Conservation (phyloP, 306 rosid genomes). For the Rosa chinensis region DNA sequence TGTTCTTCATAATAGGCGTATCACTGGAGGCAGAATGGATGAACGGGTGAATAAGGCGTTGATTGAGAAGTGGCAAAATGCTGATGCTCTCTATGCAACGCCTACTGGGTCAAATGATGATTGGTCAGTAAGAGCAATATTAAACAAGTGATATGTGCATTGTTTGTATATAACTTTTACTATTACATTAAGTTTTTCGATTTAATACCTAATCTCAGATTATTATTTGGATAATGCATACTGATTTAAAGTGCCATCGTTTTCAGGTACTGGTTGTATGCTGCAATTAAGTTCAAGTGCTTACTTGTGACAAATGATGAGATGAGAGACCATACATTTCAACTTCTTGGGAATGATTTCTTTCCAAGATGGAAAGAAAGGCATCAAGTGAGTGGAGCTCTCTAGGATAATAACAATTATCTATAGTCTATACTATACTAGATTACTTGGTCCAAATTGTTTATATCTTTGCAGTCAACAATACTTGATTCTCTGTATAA, state of each 20-base stretch:
- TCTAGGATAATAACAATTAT: background rate
- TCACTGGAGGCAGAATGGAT: constrained; percentile 69
- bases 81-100: constrained; percentile 81
- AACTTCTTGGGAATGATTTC: constrained; percentile 91
- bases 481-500: constrained; percentile 1
- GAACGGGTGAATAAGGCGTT: constrained; percentile 59
- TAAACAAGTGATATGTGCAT: constrained; percentile 4
- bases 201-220: background rate
- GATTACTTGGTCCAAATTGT: constrained; percentile 14
- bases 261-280: constrained; percentile 99
- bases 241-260: constrained; percentile 30
- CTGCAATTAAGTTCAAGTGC: constrained; percentile 93
- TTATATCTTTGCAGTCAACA: constrained; percentile 4
- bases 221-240: constrained; percentile 9
- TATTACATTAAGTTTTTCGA: background rate
- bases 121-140: constrained; percentile 56
- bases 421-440: background rate
- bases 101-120: constrained; percentile 92
- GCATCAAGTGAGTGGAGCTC: constrained; percentile 73
- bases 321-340: constrained; percentile 93
- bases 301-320: constrained; percentile 87
- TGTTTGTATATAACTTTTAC: background rate
- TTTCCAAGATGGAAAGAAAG: constrained; percentile 98
- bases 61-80: constrained; percentile 75
- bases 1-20: constrained; percentile 78